Base-by-base conservation (phyloP, 352 stramenopile species). In the Phytophthora multivora region DNA sequence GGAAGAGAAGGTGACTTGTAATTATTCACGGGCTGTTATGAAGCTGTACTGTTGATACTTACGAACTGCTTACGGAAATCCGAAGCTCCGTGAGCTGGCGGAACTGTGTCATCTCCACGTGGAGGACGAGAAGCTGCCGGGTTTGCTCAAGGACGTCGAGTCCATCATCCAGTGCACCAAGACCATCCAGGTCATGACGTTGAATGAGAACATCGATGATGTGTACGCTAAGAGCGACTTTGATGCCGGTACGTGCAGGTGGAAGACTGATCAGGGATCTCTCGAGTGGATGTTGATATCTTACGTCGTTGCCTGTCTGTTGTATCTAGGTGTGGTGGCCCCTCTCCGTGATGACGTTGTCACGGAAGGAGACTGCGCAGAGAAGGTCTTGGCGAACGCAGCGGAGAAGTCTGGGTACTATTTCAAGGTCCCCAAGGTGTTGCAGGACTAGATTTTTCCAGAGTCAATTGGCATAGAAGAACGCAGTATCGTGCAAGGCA, bases 131-230 rank as follows among this genome's bases (percentile, higher is more conserved):
- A 88, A 89, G 59, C 59, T 95, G 13, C 80, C 86, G 9, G 66
- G 62, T 15, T 63, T 95, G 62, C 75, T 95, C 23, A 86, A 88
- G 35, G 86, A 90, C 50, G 86, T 95, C 5, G 84, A 93, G 67
- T 87, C 83, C 21, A 95, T 95, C 43, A 93, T 95, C 46, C 86
- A 95, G 51, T 95, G 86, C 78, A 91, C 86, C 48, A 91, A 89
- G 67, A 91, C 82, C 25, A 88, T 95, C 47, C 86, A 95, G 56
- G 84, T 78, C 26, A 78, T 93, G 65, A 95, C 86, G 41, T 48
- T 95, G 28, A 64, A 89, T 54, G 83, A 88, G 36, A 88, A 91
- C 62, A 88, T 95, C n/a, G 79, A 93, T 58, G 81, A 92, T 18
- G 59, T 95, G 28, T 95, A 95, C 49, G 75, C 79, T 26, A 90